Evolutionary conservation across 768 basidiomycete species (phyloP).

Genomic region (Mycena kentingensis): DNA sequence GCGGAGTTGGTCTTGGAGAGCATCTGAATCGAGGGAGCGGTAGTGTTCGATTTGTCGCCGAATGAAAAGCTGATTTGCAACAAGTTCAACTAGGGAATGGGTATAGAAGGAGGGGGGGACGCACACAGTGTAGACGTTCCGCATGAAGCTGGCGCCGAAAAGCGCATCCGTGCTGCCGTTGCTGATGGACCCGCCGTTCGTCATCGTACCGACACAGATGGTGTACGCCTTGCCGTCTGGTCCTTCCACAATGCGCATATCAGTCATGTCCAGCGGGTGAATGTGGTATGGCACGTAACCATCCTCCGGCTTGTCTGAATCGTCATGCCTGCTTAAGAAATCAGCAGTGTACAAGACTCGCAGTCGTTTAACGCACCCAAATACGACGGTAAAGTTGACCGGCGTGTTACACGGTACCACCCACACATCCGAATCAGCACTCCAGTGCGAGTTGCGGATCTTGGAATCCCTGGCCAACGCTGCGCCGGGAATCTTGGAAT

Average conservation of each 20-base stretch:
- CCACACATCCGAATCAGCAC: constrained; percentile 9
- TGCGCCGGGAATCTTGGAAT: constrained; percentile 13
- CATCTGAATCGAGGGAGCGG: constrained; percentile 7
- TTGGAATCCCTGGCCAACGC: constrained; percentile 9
- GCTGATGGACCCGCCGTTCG: constrained; percentile 6
- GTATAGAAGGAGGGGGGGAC: background rate
- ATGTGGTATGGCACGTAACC: constrained; percentile 3
- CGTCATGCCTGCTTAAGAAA: background rate
- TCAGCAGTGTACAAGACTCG: no score
- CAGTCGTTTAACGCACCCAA: constrained; percentile 13
- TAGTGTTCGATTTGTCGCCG: constrained; percentile 2
- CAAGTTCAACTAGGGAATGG: background rate
- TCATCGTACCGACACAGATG: constrained; percentile 3
- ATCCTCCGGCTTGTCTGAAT: background rate
- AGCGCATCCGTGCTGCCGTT: background rate
- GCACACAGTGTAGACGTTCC: constrained; percentile 14
- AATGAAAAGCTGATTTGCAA: constrained; percentile 3
- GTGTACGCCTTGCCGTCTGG: constrained; percentile 11
- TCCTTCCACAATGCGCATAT: background rate
- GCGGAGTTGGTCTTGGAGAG: constrained; percentile 1
- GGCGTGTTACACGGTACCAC: constrained; percentile 10
- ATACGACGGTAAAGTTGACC: background rate
- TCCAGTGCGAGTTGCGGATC: background rate
- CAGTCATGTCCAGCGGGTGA: constrained; percentile 17
- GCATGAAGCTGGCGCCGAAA: constrained; percentile 13